Conservation (phyloP, 2,329 filamentous ascomycete species). For the Calonectria naviculata region DNA sequence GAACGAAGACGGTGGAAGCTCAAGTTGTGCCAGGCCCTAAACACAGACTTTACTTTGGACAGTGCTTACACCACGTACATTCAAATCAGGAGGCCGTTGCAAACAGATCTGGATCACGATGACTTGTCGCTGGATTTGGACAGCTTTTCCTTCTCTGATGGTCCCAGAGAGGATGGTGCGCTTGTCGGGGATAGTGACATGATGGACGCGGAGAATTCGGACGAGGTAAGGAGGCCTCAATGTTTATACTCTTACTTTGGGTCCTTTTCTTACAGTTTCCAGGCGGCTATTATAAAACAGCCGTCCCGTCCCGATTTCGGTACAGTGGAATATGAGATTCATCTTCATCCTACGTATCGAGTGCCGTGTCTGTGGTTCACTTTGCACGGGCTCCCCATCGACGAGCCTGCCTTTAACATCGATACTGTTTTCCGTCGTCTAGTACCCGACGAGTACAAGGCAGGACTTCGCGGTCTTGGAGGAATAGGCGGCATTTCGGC, state of each 20-base stretch:
- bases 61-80: constrained; percentile 63
- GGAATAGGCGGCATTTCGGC: constrained; percentile 80
- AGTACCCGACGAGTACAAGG: constrained; percentile 74
- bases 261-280: constrained; percentile 28
- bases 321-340: constrained; percentile 77
- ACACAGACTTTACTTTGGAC: constrained; percentile 53
- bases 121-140: constrained; percentile 60
- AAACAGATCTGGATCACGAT: constrained; percentile 54
- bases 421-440: constrained; percentile 78
- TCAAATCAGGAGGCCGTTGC: constrained; percentile 66
- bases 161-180: constrained; percentile 26
- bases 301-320: constrained; percentile 48
- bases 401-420: constrained; percentile 69
- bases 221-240: constrained; percentile 56
- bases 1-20: constrained; percentile 67
- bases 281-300: constrained; percentile 55
- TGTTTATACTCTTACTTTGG: constrained; percentile 13
- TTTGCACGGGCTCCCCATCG: constrained; percentile 66
- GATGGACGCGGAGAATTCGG: constrained; percentile 62
- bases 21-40: constrained; percentile 62
- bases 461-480: constrained; percentile 68
- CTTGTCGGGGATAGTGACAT: constrained; percentile 56
- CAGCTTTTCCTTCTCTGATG: constrained; percentile 55
- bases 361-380: constrained; percentile 83
- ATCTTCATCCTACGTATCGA: constrained; percentile 79